Evolutionary conservation across 129 eudicot genomes (phyloP).

Genomic region (Daucus carota): DNA sequence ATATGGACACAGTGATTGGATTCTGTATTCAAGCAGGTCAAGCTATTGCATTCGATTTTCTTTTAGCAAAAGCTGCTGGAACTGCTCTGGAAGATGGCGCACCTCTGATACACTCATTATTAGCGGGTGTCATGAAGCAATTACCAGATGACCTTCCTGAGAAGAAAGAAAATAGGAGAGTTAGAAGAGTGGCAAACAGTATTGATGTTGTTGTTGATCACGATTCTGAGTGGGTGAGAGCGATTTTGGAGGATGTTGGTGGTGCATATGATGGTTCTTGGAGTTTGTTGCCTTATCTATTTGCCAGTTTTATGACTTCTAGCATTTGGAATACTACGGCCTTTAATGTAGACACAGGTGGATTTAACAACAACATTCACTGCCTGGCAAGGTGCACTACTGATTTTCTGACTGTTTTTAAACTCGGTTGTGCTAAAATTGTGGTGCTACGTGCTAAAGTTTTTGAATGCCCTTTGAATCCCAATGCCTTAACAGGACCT

Average conservation of each 20-base stretch:
- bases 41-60: constrained; percentile 74
- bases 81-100: constrained; percentile 88
- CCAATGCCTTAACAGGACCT: background rate
- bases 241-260: constrained; percentile 79
- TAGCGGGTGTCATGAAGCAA: constrained; percentile 50
- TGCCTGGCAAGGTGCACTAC: constrained; percentile 79
- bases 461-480: background rate
- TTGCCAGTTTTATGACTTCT: constrained; percentile 87
- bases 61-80: constrained; percentile 85
- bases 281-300: constrained; percentile 83
- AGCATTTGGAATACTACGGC: constrained; percentile 82
- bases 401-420: background rate
- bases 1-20: constrained; percentile 82
- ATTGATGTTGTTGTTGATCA: constrained; percentile 55
- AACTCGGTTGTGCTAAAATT: background rate
- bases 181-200: constrained; percentile 77
- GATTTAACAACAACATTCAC: constrained; percentile 84
- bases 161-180: constrained; percentile 70
- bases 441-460: background rate
- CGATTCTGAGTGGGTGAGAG: constrained; percentile 82
- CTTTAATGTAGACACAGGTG: constrained; percentile 92
- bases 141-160: constrained; percentile 81
- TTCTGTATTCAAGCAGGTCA: constrained; percentile 98
- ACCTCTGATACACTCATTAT: constrained; percentile 67
- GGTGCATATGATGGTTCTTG: constrained; percentile 84